Evolutionary conservation across 2,329 filamentous ascomycete genomes (phyloP), one percentile per base, ranked within the genome.

Genomic region (Colletotrichum sp.): DNA sequence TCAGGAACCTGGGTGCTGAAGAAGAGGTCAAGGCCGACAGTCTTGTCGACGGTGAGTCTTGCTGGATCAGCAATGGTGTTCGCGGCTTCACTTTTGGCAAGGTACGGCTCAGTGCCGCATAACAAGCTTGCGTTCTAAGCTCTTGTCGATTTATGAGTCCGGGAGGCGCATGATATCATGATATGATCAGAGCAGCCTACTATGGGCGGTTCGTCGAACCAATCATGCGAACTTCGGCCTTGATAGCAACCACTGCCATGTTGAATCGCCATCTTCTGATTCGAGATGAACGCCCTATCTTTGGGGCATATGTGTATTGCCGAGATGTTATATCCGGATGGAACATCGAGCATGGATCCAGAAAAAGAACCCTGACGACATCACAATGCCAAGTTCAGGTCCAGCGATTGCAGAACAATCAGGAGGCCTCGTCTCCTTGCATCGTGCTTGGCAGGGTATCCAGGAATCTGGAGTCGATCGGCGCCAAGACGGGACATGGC

Each of bases 51-150:
- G 95, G 93, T 1, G 96, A 98, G 83, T 89, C 93, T 69, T 94
- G 96, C 77, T 98, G 95, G 94, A 86, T 98, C 69, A 98, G 96
- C 83, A 98, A 96, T 83, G 96, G 95, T 0, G 94, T 96, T 2
- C 90, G 94, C 78, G 96, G 96, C 0, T 98, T 98, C 79, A 87
- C 93, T 15, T 86, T 83, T 73, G 91, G 90, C 1, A 85, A 79
- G 55, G 78, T 90, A 39, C 79, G 76, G 21, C 77, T 87, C 16
- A 70, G 72, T 6, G 68, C 69, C 9, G 52, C 74, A 28, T 63
- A 39, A 55, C 8, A 26, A 18, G 26, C 21, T 55, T n/a, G 21
- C 15, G 9, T 24, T 9, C 12, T 34, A 30, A 24, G 24, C 39
- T 5, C 9, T 26, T 9, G 5, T 36, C 13, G 39, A 49, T 52